Evolutionary conservation across 441 rosid genomes (phyloP).

Genomic region (Raphanus hybrid): DNA sequence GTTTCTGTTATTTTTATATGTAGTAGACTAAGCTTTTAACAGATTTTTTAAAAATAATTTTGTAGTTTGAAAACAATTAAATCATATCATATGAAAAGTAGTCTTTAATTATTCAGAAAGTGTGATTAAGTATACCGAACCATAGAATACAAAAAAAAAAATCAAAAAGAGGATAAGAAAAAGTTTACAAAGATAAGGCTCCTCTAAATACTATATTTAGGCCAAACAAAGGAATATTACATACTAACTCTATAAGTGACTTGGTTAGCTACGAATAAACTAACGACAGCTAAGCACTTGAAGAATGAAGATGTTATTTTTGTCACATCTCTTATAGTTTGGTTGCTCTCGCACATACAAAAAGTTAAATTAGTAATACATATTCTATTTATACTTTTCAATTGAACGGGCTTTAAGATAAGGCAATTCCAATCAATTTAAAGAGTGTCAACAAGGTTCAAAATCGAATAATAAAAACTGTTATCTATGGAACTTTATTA

Average conservation of each 20-base stretch:
- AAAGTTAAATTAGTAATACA: background rate
- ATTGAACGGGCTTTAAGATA: background rate
- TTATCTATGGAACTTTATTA: background rate
- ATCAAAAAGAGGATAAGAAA: conserved; percentile 30
- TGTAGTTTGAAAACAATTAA: background rate
- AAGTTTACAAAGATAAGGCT: conserved; percentile 36
- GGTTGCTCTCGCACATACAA: background rate
- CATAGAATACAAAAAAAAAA: conserved; percentile 9
- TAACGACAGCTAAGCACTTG: conserved; percentile 28
- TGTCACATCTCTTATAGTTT: conserved; percentile 11
- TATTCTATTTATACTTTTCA: background rate
- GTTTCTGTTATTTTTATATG: background rate
- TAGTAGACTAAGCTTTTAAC: conserved; percentile 20
- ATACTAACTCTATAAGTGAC: conserved; percentile 15
- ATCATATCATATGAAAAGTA: conserved; percentile 27
- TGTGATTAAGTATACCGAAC: conserved; percentile 37
- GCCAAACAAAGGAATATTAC: conserved; percentile 31
- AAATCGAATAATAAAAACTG: background rate
- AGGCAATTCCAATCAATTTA: background rate
- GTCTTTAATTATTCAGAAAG: conserved; percentile 25
- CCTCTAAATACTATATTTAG: conserved; percentile 34
- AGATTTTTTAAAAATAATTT: background rate
- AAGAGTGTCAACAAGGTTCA: background rate
- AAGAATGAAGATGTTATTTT: conserved; percentile 22
- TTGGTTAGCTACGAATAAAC: conserved; percentile 31